Percentiles rank a stretch among this genome's conserved stretches.
These are phyloP conservation scores for Lophium mytilinum DNA, from an alignment of 495 filamentous ascomycete genomes.

Conservation along the genomic window DNA sequence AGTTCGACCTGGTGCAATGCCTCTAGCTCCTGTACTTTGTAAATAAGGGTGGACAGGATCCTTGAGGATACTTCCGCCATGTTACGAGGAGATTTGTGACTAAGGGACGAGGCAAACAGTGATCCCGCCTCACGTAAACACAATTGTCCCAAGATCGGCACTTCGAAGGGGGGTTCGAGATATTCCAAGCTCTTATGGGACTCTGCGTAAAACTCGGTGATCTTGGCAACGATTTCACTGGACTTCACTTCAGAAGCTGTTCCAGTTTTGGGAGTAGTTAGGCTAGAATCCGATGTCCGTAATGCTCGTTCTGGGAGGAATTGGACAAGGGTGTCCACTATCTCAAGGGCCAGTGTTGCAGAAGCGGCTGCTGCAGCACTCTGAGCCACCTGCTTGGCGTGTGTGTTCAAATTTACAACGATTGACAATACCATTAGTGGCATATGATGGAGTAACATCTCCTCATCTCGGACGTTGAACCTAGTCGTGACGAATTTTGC, in stretches of 20 bases:
- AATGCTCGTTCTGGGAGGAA: slow-evolving; percentile 20
- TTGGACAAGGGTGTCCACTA: slow-evolving; percentile 17
- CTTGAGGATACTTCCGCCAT: slow-evolving; percentile 13
- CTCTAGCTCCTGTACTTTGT: slow-evolving; percentile 9
- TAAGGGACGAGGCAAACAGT: slow-evolving; percentile 11
- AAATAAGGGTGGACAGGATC: slow-evolving; percentile 14
- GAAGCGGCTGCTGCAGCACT: slow-evolving; percentile 20
- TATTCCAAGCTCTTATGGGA: slow-evolving; percentile 20
- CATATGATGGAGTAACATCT: slow-evolving; percentile 83
- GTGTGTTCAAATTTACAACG: slow-evolving; percentile 47
- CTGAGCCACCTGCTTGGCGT: slow-evolving; percentile 31
- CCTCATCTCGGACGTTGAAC: slow-evolving; percentile 93
- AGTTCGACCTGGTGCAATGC: slow-evolving; percentile 5
- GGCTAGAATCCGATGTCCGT: not conserved
- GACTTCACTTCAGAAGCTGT: not conserved
- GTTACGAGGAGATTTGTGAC: not conserved
- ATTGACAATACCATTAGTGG: slow-evolving; percentile 64
- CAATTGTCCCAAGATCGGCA: slow-evolving; percentile 11
- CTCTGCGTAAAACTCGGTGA: slow-evolving; percentile 18
- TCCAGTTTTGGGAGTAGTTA: not conserved
- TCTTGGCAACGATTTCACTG: slow-evolving; percentile 4
- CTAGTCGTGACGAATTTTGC: slow-evolving; percentile 74
- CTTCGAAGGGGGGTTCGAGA: slow-evolving; percentile 14
- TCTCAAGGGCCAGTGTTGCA: slow-evolving; percentile 17
- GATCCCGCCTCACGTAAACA: slow-evolving; percentile 6